A percentile compares a stretch with the other conserved stretches of the same genome.
Conservation (phyloP, 257 asterid genomes). For the Solanum paucissectum region DNA sequence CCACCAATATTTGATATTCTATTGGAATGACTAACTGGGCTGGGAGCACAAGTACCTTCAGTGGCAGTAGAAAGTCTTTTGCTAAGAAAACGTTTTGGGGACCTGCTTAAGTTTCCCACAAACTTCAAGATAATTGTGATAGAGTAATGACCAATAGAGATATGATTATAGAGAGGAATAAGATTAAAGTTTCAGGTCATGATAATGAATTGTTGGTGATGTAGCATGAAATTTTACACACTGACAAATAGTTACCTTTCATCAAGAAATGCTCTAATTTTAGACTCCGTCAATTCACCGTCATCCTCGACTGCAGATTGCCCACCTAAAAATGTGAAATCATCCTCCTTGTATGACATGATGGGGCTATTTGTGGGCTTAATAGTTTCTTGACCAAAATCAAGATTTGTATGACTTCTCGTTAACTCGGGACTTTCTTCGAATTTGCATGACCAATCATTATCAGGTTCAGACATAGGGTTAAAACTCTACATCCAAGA, state of each 20-base stretch:
- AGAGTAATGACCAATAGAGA: not conserved
- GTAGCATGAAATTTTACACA: not conserved
- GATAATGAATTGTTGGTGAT: not conserved
- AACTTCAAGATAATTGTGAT: not conserved
- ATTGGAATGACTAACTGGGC: constrained; percentile 58
- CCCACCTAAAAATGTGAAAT: constrained; percentile 57
- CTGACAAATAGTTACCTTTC: constrained; percentile 45
- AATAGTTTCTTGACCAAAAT: constrained; percentile 24
- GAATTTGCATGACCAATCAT: constrained; percentile 66
- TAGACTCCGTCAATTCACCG: constrained; percentile 76
- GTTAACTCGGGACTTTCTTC: constrained; percentile 63
- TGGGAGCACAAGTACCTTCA: constrained; percentile 43
- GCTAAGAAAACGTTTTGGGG: constrained; percentile 54
- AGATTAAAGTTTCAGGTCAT: not conserved
- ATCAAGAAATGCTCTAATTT: constrained; percentile 81
- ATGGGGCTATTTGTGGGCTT: constrained; percentile 28
- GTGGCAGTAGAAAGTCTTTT: constrained; percentile 73
- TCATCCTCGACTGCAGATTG: constrained; percentile 65
- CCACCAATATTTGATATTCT: constrained; percentile 59
- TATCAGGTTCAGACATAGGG: constrained; percentile 82
- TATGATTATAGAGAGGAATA: not conserved
- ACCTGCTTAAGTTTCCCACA: constrained; percentile 38
- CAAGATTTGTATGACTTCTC: constrained; percentile 26
- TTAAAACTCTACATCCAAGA: constrained; percentile 58
- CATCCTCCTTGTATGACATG: constrained; percentile 41